Evolutionary conservation across 371 early-diverging fungal genomes (phyloP).

Genomic region (Nosema granulosis): DNA sequence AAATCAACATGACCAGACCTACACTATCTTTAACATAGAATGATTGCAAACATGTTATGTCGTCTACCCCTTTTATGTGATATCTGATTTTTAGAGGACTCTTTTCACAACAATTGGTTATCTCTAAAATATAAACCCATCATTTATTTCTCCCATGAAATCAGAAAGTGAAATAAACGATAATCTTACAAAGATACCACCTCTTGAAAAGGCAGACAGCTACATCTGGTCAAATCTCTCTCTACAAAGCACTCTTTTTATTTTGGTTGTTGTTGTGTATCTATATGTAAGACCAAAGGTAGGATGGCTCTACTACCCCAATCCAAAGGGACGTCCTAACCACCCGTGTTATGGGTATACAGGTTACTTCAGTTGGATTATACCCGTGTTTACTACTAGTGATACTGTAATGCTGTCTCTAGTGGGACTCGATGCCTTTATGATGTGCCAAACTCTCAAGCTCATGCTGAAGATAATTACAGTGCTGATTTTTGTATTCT

Average conservation of each 20-base stretch:
- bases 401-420: slow-evolving; percentile 63
- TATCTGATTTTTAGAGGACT: too few relatives aligned
- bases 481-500: slow-evolving; percentile 48
- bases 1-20: too few relatives aligned
- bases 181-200: slow-evolving; percentile 7
- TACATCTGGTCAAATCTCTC: slow-evolving; percentile 56
- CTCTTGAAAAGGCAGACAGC: slow-evolving; percentile 44
- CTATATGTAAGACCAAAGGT: slow-evolving; percentile 58
- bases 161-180: not conserved
- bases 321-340: slow-evolving; percentile 51
- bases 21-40: too few relatives aligned
- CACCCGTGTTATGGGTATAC: slow-evolving; percentile 64
- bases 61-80: too few relatives aligned
- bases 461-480: slow-evolving; percentile 62
- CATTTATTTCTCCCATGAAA: too few relatives aligned
- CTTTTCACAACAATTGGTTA: too few relatives aligned
- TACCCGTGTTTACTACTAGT: slow-evolving; percentile 56
- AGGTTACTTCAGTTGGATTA: slow-evolving; percentile 64
- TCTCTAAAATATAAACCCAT: too few relatives aligned
- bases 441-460: slow-evolving; percentile 67
- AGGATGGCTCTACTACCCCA: slow-evolving; percentile 65
- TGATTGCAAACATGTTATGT: too few relatives aligned
- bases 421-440: slow-evolving; percentile 67
- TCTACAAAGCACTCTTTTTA: slow-evolving; percentile 45
- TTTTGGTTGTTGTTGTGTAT: slow-evolving; percentile 48